These are phyloP conservation scores for Penicillium griseofulvum DNA, from an alignment of 2,329 filamentous ascomycete species.

Conservation along the genomic window DNA sequence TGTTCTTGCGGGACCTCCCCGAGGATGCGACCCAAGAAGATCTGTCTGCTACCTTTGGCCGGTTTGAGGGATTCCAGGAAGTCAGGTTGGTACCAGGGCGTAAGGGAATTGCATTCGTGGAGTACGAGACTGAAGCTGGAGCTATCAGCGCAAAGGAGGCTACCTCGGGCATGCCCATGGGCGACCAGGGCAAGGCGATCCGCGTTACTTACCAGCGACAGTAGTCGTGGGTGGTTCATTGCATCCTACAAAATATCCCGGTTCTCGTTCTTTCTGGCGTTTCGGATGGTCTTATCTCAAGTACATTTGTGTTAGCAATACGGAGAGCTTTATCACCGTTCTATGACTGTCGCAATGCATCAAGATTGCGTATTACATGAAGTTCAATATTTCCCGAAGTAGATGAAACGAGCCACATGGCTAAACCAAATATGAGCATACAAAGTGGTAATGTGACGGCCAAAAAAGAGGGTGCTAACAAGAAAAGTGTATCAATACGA, in stretches of 20 bases:
- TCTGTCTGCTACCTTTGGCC: conserved; percentile 75
- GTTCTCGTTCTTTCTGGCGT: conserved; percentile 28
- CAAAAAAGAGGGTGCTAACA: conserved; percentile 5
- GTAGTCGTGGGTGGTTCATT: conserved; percentile 23
- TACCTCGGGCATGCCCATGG: conserved; percentile 79
- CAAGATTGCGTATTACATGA: conserved; percentile 5
- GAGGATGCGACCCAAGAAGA: conserved; percentile 80
- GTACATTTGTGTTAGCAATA: conserved; percentile 15
- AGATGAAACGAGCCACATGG: conserved; percentile 1
- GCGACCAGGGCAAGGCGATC: conserved; percentile 71
- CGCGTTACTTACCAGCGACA: conserved; percentile 97
- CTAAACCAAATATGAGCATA: conserved; percentile 5
- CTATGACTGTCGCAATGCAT: not conserved
- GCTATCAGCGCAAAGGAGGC: conserved; percentile 94
- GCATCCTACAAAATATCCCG: conserved; percentile 17
- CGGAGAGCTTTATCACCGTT: conserved; percentile 7
- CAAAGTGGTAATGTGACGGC: conserved; percentile 12
- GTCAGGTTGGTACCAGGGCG: conserved; percentile 83
- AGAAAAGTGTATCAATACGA: conserved; percentile 19
- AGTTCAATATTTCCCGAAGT: conserved; percentile 11
- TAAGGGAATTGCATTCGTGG: conserved; percentile 88
- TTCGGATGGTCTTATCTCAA: conserved; percentile 27
- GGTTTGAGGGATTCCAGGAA: conserved; percentile 92
- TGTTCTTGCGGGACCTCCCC: conserved; percentile 90
- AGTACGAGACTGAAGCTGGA: conserved; percentile 86